These are phyloP conservation scores for Seiridium cupressi DNA, from an alignment of 2,329 filamentous ascomycete genomes.

Conservation along the genomic window DNA sequence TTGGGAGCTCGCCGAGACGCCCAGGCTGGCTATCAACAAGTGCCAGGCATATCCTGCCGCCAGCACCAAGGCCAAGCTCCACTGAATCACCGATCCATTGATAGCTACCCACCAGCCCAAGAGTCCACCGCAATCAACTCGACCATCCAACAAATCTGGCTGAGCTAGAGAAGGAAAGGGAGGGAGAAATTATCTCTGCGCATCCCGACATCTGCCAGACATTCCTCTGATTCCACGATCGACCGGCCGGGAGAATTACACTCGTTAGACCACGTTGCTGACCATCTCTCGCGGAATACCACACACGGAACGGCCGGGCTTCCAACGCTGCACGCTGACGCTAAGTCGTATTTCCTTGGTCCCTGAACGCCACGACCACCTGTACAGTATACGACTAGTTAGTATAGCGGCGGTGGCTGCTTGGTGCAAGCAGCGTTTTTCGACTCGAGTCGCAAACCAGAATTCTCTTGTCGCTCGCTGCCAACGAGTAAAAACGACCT, in stretches of 20 bases:
- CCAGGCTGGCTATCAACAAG: background rate
- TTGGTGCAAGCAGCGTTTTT: no score
- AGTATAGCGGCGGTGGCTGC: background rate
- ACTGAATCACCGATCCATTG: conserved; percentile 8
- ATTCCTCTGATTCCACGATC: background rate
- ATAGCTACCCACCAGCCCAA: background rate
- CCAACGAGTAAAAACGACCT: background rate
- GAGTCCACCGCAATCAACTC: conserved; percentile 8
- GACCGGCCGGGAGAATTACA: background rate
- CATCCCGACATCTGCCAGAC: background rate
- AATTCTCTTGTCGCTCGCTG: background rate
- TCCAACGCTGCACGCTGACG: background rate
- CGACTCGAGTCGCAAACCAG: background rate
- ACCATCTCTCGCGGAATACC: background rate
- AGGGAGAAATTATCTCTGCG: conserved; percentile 7
- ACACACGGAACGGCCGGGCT: background rate
- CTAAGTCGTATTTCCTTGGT: background rate
- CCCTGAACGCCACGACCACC: background rate
- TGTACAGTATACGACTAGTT: no score
- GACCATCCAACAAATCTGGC: background rate
- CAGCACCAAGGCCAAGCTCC: conserved; percentile 7
- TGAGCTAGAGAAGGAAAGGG: background rate
- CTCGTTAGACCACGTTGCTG: background rate
- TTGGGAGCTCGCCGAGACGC: background rate
- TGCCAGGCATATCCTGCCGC: conserved; percentile 6